Conservation (phyloP, 1,284 basidiomycete genomes). For the Coniferiporia sulphurascens region DNA sequence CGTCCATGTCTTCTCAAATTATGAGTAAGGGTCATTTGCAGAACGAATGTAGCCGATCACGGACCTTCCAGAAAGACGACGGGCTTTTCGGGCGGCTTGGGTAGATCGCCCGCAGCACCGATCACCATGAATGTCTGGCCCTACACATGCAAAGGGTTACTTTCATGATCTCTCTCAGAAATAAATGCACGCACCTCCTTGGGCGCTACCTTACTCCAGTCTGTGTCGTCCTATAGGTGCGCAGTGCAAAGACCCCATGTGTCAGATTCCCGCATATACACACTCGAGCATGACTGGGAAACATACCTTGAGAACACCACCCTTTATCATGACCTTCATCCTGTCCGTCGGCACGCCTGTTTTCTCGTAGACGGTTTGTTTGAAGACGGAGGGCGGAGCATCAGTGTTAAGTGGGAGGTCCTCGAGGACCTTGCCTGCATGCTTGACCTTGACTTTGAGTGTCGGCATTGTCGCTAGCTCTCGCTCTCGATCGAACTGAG, state of each 20-base stretch:
- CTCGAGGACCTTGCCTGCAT: slow-evolving; percentile 78
- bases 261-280: slow-evolving; percentile 23
- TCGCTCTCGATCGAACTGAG: background rate
- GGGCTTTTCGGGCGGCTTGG: slow-evolving; percentile 77
- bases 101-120: slow-evolving; percentile 88
- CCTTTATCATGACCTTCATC: slow-evolving; percentile 98
- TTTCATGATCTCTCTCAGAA: background rate
- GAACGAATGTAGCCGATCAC: slow-evolving; percentile 13
- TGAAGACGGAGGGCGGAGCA: slow-evolving; percentile 70
- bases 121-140: slow-evolving; percentile 84
- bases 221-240: slow-evolving; percentile 68
- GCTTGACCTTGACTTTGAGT: slow-evolving; percentile 79
- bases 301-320: slow-evolving; percentile 80
- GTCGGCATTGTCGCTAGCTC: slow-evolving; percentile 46
- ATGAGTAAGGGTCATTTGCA: slow-evolving; percentile 16
- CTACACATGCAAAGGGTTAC: slow-evolving; percentile 29
- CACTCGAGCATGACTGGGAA: slow-evolving; percentile 7
- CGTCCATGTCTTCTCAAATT: slow-evolving; percentile 70
- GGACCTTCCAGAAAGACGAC: slow-evolving; percentile 79
- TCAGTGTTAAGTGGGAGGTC: slow-evolving; percentile 59
- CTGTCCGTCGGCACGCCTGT: slow-evolving; percentile 88
- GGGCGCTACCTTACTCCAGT: slow-evolving; percentile 77
- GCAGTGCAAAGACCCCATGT: slow-evolving; percentile 6
- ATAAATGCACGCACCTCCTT: slow-evolving; percentile 55
- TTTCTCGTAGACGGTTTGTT: slow-evolving; percentile 72